Evolutionary conservation across 768 basidiomycete species (phyloP), one percentile per base, ranked within the genome.

Genomic region (Kwoniella pini): DNA sequence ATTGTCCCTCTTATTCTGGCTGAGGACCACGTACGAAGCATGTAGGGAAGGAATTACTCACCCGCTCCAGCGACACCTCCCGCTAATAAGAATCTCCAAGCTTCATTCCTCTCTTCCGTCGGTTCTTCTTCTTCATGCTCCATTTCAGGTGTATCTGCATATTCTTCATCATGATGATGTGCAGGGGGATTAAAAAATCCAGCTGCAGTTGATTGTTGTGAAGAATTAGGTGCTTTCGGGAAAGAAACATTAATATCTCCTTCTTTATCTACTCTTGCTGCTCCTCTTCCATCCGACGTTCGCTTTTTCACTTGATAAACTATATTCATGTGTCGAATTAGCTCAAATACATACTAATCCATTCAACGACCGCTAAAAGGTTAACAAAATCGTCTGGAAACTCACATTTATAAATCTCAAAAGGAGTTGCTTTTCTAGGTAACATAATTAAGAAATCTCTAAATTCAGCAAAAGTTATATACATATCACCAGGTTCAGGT

Each of bases 21-120:
- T n/a, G n/a, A n/a, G n/a, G n/a, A n/a, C n/a, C n/a, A n/a, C n/a
- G n/a, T n/a, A n/a, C n/a, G n/a, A n/a, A n/a, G n/a, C n/a, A n/a
- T n/a, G n/a, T 36, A 15, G 7, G 15, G 33, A 36, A 15, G 7
- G 33, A 7, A 36, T 36, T 36, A 78, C 85, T 80, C 74, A 92
- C 94, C 89, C 63, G 90, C 91, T 59, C 96, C 96, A 13, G 96
- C 96, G 10, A 94, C 81, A 13, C 96, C 96, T 33, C 96, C 96
- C 4, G 96, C 96, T 12, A 91, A 79, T 43, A 99, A 83, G 79
- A 95, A 99, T 74, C 88, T 89, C 79, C 93, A 81, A 10, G 95
- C 88, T 48, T 74, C 71, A 45, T 70, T 63, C 54, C 63, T 44
- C 17, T 79, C 78, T 26, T 84, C 81, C 24, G 82, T 80, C 26